These are phyloP conservation scores for Pythium brachiatum DNA, from an alignment of 352 stramenopile species.

Conservation along the genomic window DNA sequence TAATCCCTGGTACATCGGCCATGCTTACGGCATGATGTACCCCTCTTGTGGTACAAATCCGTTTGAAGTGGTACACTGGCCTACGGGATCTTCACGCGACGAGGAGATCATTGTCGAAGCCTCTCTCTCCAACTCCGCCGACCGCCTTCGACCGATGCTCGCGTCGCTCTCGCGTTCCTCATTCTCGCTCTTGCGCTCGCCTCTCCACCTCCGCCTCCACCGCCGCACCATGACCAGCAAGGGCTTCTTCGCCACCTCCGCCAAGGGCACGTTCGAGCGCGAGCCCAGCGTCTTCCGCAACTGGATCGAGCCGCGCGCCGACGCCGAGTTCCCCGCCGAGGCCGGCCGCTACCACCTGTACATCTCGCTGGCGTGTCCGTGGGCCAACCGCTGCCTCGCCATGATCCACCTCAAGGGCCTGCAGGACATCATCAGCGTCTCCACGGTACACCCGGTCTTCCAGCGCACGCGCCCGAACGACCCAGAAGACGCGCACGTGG, in stretches of 20 bases:
- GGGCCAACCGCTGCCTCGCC: constrained; percentile 75
- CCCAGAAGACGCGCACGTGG: constrained; percentile 67
- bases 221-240: constrained; percentile 53
- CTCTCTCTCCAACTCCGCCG: background rate
- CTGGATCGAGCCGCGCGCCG: constrained; percentile 60
- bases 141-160: constrained; percentile 11
- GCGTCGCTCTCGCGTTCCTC: constrained; percentile 3
- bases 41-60: background rate
- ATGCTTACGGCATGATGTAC: constrained; percentile 20
- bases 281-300: constrained; percentile 78
- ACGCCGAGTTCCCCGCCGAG: constrained; percentile 67
- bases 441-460: constrained; percentile 88
- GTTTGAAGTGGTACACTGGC: constrained; percentile 6
- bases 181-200: constrained; percentile 1
- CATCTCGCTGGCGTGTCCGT: constrained; percentile 94
- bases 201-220: constrained; percentile 5
- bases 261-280: constrained; percentile 71
- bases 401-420: constrained; percentile 93
- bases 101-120: constrained; percentile 22
- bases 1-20: background rate
- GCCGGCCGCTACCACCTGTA: constrained; percentile 92
- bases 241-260: constrained; percentile 58
- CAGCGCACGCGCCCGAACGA: constrained; percentile 73
- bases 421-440: constrained; percentile 92
- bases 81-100: constrained; percentile 1